Evolutionary conservation across 768 basidiomycete species (phyloP), one percentile per base, ranked within the genome.

Genomic region (Rhodocollybia butyracea): DNA sequence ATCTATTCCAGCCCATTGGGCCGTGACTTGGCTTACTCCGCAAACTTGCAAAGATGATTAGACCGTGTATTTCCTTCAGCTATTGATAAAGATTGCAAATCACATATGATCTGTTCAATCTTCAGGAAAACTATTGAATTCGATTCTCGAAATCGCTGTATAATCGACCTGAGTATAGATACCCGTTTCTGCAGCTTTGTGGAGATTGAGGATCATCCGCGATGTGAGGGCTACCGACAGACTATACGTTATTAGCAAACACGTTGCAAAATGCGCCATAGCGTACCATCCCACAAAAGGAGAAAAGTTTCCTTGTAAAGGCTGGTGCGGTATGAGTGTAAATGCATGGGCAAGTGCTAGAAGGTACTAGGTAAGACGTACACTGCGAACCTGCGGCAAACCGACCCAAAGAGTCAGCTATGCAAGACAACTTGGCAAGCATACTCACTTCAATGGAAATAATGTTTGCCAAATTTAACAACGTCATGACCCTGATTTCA

Each of bases 151-250:
- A n/a, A n/a, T n/a, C n/a, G n/a, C n/a, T n/a, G n/a, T n/a, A n/a
- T n/a, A 22, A 10, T 39, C 11, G 12, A 12, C 27, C n/a, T n/a
- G n/a, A 13, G 48, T 50, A 34, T 50, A 50, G 3, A 50, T 50
- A 8, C 48, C 48, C 24, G 19, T 4, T 10, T 50, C 48, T 3
- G 48, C 48, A 21, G 48, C 48, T 27, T 50, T 34, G 17, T 50
- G 48, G 31, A 50, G 15, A 50, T 38, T 34, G 5, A 50, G 48
- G 32, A 50, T 50, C 48, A 50, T 50, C 11, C 48, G 48, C 7
- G 48, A 50, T 34, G 38, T 50, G 22, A 50, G 48, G 3, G 48
- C 38, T 22, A 38, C 48, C 8, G 48, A 50, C 8, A 50, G 12
- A 36, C 48, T 50, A 3, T 17, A 45, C 27, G 5, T 5, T 1